phyloP scores from a whole-genome alignment of 2,329 filamentous ascomycete species.

The Penicillium nordicum region DNA sequence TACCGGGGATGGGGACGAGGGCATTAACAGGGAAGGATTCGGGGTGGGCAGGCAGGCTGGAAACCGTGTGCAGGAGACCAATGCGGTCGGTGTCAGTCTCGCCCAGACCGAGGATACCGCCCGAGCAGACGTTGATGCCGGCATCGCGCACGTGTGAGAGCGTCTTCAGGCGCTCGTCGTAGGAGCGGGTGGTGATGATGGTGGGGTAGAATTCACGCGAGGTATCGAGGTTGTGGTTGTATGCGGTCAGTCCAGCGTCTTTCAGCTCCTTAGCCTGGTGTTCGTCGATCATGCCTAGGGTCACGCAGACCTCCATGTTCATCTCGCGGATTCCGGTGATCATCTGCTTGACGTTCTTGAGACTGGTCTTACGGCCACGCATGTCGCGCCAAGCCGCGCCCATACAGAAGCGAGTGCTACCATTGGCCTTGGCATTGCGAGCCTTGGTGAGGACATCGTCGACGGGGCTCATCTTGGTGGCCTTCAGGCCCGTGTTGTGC shows the following conservation, averaged over 20 bases:
- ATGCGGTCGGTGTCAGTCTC: conserved; percentile 76
- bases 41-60: conserved; percentile 75
- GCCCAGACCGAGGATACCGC: conserved; percentile 81
- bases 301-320: conserved; percentile 92
- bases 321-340: conserved; percentile 73
- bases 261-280: conserved; percentile 78
- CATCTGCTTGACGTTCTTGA: conserved; percentile 85
- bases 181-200: conserved; percentile 79
- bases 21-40: conserved; percentile 92
- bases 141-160: conserved; percentile 77
- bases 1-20: conserved; percentile 85
- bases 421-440: conserved; percentile 72
- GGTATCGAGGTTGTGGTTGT: conserved; percentile 94
- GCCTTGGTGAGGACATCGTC: conserved; percentile 78
- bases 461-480: conserved; percentile 74
- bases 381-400: conserved; percentile 92
- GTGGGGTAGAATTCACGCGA: conserved; percentile 83
- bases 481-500: conserved; percentile 72
- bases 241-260: conserved; percentile 79
- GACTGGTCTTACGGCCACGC: conserved; percentile 78
- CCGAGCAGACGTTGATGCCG: conserved; percentile 85
- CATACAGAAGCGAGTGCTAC: conserved; percentile 92
- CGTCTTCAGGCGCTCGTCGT: conserved; percentile 81
- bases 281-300: conserved; percentile 84
- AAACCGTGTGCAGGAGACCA: conserved; percentile 76